A percentile compares a stretch with the other conserved stretches of the same genome.
phyloP scores from a whole-genome alignment of 768 basidiomycete species.

The Cystobasidium ongulense region DNA sequence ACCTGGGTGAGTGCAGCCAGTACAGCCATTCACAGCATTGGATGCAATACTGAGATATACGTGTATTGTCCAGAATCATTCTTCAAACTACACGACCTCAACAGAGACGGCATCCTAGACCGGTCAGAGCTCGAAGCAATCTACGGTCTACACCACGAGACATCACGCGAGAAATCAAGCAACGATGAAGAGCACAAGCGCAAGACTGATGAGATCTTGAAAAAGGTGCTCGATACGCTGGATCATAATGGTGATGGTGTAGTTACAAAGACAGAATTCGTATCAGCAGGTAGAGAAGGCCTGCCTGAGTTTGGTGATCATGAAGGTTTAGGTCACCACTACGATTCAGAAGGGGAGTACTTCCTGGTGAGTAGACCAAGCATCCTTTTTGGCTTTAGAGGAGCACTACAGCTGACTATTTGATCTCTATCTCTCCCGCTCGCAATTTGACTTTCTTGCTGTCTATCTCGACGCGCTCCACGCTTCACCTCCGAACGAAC shows the following conservation, averaged over 20 bases:
- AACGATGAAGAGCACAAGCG: slow-evolving; percentile 69
- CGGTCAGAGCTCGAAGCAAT: slow-evolving; percentile 84
- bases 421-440: too few species aligned
- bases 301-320: slow-evolving; percentile 74
- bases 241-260: slow-evolving; percentile 69
- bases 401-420: too few species aligned
- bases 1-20: background rate
- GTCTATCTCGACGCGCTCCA: background rate
- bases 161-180: slow-evolving; percentile 73
- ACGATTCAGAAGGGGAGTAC: slow-evolving; percentile 59
- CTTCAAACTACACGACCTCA: slow-evolving; percentile 89
- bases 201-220: slow-evolving; percentile 49
- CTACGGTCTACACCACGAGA: slow-evolving; percentile 90
- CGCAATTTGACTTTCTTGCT: background rate
- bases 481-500: too few species aligned
- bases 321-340: slow-evolving; percentile 87
- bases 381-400: background rate
- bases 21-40: background rate
- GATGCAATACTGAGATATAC: too few species aligned
- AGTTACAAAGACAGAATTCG: slow-evolving; percentile 62
- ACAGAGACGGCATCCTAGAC: slow-evolving; percentile 75
- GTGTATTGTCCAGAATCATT: slow-evolving; percentile 71
- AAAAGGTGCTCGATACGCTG: slow-evolving; percentile 46
- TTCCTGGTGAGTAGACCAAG: slow-evolving; percentile 52
- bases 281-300: slow-evolving; percentile 59